Evolutionary conservation across 768 basidiomycete species (phyloP), one percentile per base, ranked within the genome.

Genomic region (Lactarius deliciosus): DNA sequence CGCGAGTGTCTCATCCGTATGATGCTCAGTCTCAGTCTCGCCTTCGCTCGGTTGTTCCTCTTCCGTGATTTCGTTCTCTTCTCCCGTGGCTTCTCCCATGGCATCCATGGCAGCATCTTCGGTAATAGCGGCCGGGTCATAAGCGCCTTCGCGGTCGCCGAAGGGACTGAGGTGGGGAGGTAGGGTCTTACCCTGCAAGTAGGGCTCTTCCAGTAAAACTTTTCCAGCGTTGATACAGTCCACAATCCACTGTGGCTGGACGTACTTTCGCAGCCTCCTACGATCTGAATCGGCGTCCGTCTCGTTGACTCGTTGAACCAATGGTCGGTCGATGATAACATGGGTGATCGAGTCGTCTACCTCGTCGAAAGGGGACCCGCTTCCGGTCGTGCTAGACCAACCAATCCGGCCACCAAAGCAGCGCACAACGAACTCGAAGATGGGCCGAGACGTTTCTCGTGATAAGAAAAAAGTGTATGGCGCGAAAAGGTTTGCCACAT

Each of bases 121-220:
- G 16, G 75, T 70, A 32, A 79, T 73, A 9, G 72, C 81, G 5
- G 76, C 76, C 25, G 90, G 91, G 66, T 91, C 86, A 69, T 93
- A 92, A 4, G 91, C 91, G 20, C 86, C 89, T 63, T 85, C 85
- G 53, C 79, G 84, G 72, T 91, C 92, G 57, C 91, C 94, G 76
- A 98, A 99, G 16, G 97, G 97, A 77, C 93, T 96, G 61, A 99
- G 76, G 79, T 99, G 97, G 32, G 97, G 95, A 2, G 97, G 97
- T 38, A 98, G 84, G 2, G 85, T 84, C 69, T 86, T 85, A 3
- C 95, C 97, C 73, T 94, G 95, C 28, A 81, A 82, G 74, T 98
- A 98, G 32, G 83, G 82, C 67, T 91, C 95, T 72, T 95, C 92
- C 0, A 93, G 83, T 34, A 98, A 82, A 65, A 96, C 83, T 75